These are phyloP conservation scores for Psidium guajava DNA, from an alignment of 345 rosid genomes.

Conservation along the genomic window DNA sequence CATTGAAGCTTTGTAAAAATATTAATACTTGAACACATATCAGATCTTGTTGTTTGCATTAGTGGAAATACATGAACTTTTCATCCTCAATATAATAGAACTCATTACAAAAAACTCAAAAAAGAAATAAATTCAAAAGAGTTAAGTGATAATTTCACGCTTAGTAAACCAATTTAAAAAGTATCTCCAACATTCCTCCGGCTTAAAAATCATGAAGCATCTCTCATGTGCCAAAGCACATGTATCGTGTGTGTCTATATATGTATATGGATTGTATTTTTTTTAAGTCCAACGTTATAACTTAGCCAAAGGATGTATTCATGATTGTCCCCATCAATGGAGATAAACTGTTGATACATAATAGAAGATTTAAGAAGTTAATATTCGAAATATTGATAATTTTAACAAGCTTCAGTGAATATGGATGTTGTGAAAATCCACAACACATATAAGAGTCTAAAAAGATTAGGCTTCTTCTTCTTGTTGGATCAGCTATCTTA, in stretches of 20 bases:
- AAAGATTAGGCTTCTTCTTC: not conserved
- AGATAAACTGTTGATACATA: not conserved
- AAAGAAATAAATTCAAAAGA: not conserved
- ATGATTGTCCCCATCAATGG: not conserved
- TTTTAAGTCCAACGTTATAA: not conserved
- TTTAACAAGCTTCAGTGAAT: not conserved
- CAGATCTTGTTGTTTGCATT: not conserved
- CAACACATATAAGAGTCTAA: not conserved
- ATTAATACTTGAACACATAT: not conserved
- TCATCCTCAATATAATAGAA: not conserved
- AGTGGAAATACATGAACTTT: not conserved
- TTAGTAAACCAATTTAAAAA: not conserved
- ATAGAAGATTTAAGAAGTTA: not conserved
- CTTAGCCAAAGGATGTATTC: not conserved
- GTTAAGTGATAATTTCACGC: not conserved
- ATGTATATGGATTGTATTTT: not conserved
- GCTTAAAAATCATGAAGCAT: not conserved
- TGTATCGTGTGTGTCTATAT: not conserved
- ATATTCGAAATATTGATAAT: not conserved
- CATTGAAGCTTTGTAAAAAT: not conserved
- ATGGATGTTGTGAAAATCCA: not conserved
- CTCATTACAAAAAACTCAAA: not conserved
- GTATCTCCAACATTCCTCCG: not conserved
- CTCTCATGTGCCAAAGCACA: not conserved
- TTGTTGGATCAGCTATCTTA: not conserved